These are phyloP conservation scores for Globisporangium barbulae DNA, from an alignment of 352 stramenopile genomes.

Conservation along the genomic window DNA sequence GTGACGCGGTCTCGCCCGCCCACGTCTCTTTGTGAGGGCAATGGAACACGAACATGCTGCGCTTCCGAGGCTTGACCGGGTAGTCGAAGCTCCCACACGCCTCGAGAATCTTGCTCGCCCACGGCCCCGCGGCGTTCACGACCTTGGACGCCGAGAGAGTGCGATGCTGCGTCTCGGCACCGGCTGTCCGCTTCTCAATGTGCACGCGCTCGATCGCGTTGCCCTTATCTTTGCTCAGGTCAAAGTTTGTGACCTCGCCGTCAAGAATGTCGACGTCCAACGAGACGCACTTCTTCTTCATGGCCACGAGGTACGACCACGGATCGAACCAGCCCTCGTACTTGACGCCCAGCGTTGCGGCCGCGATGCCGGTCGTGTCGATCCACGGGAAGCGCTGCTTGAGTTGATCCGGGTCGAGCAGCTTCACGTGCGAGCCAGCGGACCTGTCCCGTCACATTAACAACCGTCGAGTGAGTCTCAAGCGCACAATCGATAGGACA, in stretches of 20 bases:
- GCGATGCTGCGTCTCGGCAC: conserved; percentile 24
- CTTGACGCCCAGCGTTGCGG: conserved; percentile 59
- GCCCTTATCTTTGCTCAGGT: conserved; percentile 36
- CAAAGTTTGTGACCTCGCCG: conserved; percentile 66
- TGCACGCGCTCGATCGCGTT: conserved; percentile 66
- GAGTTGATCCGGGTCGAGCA: conserved; percentile 52
- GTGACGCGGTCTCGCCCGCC: conserved; percentile 59
- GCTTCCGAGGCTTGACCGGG: conserved; percentile 72
- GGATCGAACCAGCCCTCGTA: conserved; percentile 86
- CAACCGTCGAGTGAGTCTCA: not conserved
- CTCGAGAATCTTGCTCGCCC: conserved; percentile 64
- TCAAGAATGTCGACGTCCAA: conserved; percentile 72
- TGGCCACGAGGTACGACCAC: conserved; percentile 71
- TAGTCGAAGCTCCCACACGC: conserved; percentile 71
- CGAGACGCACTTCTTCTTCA: conserved; percentile 70
- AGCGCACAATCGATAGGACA: not conserved
- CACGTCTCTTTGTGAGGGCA: conserved; percentile 72
- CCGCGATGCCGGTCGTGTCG: conserved; percentile 52
- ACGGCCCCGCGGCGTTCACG: conserved; percentile 74
- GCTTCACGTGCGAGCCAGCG: conserved; percentile 42
- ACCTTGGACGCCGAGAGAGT: conserved; percentile 52
- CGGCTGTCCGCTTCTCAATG: conserved; percentile 29
- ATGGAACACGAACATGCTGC: conserved; percentile 75
- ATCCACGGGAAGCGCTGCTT: conserved; percentile 76
- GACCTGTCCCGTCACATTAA: conserved; percentile 18